phyloP scores from a whole-genome alignment of 495 filamentous ascomycete species.

The Aspergillus haitiensis region DNA sequence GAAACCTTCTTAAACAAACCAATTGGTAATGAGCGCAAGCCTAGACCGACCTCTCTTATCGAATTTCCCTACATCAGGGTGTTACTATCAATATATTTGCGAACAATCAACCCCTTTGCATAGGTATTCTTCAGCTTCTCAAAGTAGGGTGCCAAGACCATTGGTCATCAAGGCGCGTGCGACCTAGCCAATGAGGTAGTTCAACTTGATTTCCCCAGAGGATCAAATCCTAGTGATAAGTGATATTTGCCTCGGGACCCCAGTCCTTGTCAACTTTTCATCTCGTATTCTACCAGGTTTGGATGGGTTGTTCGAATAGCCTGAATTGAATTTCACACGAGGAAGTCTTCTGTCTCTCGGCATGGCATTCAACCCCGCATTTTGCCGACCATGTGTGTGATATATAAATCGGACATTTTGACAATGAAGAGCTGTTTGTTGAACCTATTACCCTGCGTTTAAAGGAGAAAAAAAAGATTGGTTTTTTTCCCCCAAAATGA shows the following conservation, averaged over 20 bases:
- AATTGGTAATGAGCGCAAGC: too few relatives aligned
- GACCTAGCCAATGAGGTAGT: background rate
- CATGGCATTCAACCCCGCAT: background rate
- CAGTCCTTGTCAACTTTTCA: background rate
- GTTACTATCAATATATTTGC: too few relatives aligned
- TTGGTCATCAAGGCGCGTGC: too few relatives aligned
- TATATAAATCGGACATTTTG: too few relatives aligned
- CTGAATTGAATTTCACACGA: background rate
- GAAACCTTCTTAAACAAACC: too few relatives aligned
- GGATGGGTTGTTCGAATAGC: background rate
- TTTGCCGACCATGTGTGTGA: background rate
- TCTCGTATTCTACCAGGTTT: background rate
- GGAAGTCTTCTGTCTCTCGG: background rate
- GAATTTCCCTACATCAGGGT: too few relatives aligned
- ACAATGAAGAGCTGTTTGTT: too few relatives aligned
- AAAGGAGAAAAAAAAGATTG: background rate
- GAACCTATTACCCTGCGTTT: background rate
- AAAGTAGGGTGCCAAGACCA: too few relatives aligned
- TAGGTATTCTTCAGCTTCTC: too few relatives aligned
- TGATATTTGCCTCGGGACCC: background rate
- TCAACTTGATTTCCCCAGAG: background rate
- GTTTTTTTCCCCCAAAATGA: background rate
- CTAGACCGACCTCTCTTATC: too few relatives aligned
- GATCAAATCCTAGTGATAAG: background rate
- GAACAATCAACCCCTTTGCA: too few relatives aligned